A percentile compares a stretch with the other conserved stretches of the same genome.
Evolutionary conservation across 2,329 filamentous ascomycete genomes (phyloP).

Genomic region (Canariomyces notabilis): DNA sequence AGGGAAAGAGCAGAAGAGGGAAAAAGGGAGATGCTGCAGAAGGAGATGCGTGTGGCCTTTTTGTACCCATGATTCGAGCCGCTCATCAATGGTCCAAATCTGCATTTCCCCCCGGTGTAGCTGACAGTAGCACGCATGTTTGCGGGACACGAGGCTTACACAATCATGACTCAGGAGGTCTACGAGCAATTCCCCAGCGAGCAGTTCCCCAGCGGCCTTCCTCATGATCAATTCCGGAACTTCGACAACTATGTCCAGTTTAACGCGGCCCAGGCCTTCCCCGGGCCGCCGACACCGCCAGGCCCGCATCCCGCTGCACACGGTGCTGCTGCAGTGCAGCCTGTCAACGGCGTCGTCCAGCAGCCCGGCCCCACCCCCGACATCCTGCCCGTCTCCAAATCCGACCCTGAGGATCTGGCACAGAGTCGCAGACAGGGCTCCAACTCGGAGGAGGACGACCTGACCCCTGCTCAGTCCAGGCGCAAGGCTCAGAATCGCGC

Average conservation of each 20-base stretch:
- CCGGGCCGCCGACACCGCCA: constrained; percentile 49
- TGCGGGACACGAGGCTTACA: constrained; percentile 27
- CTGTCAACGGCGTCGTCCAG: constrained; percentile 18
- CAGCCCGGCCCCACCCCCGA: constrained; percentile 27
- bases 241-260: constrained; percentile 42
- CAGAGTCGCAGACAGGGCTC: constrained; percentile 36
- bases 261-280: constrained; percentile 36
- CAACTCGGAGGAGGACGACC: constrained; percentile 51
- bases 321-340: constrained; percentile 28
- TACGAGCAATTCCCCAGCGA: constrained; percentile 44
- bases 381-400: constrained; percentile 33
- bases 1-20: neutral
- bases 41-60: neutral
- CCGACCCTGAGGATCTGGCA: constrained; percentile 33
- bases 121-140: constrained; percentile 27
- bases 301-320: constrained; percentile 32
- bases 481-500: constrained; percentile 58
- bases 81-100: constrained; percentile 13
- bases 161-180: constrained; percentile 42
- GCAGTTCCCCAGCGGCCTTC: constrained; percentile 33
- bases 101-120: constrained; percentile 18
- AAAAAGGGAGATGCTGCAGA: neutral
- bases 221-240: constrained; percentile 45
- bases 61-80: constrained; percentile 8
- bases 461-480: constrained; percentile 54